A percentile compares a stretch with the other conserved stretches of the same genome.
phyloP scores from a whole-genome alignment of 768 basidiomycete species.

The Boletales sp. region DNA sequence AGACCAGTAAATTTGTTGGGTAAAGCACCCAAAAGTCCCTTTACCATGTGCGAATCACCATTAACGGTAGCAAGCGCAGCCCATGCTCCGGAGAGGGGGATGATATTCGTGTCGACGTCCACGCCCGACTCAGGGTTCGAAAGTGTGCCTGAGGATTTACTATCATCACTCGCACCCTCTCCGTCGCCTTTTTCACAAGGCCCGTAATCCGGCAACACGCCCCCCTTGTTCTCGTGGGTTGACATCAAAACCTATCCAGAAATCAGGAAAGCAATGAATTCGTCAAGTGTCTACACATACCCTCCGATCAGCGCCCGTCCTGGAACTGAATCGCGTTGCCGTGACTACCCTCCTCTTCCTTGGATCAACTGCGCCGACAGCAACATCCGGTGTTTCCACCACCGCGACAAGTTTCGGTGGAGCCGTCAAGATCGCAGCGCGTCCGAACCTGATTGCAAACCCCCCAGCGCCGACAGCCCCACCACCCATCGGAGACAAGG shows the following conservation, averaged over 20 bases:
- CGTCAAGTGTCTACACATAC: constrained; percentile 40
- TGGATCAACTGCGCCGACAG: constrained; percentile 85
- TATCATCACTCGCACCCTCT: neutral
- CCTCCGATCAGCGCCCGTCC: constrained; percentile 77
- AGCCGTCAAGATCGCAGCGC: constrained; percentile 74
- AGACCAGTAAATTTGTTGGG: constrained; percentile 74
- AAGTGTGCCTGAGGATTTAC: constrained; percentile 5
- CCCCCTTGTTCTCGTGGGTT: constrained; percentile 64
- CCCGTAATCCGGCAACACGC: constrained; percentile 11
- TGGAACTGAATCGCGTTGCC: constrained; percentile 82
- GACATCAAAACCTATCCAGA: constrained; percentile 70
- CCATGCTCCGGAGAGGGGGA: constrained; percentile 75
- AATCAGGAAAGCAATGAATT: neutral
- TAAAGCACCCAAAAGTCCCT: constrained; percentile 58
- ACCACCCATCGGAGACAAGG: constrained; percentile 24
- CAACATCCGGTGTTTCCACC: constrained; percentile 85
- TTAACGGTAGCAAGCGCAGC: constrained; percentile 51
- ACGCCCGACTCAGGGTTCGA: constrained; percentile 38
- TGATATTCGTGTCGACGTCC: constrained; percentile 62
- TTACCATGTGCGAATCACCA: constrained; percentile 34
- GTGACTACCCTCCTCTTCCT: constrained; percentile 81
- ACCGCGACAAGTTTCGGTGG: constrained; percentile 82
- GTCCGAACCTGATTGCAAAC: constrained; percentile 54
- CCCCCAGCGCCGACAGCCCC: constrained; percentile 25
- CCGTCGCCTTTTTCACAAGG: constrained; percentile 20